Base-by-base conservation (phyloP, 768 basidiomycete genomes). In the Russula sp. region DNA sequence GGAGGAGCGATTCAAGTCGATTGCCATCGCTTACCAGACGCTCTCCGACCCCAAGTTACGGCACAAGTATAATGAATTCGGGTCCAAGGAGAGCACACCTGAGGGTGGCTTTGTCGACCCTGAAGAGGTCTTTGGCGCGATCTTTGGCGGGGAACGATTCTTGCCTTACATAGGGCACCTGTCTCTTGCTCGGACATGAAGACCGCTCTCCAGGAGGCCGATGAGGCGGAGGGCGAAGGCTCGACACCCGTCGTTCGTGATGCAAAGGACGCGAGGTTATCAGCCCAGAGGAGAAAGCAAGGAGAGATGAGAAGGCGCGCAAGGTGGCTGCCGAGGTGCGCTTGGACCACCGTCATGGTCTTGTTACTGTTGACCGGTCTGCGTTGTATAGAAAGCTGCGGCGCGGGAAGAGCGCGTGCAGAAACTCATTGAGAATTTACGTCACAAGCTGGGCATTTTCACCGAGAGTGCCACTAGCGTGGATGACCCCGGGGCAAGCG, bases 141-240 rank as follows among this genome's bases (percentile, higher is more conserved):
- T 96, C 65, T 96, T 96, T 67, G 94, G 94, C 50, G 93, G 93
- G 2, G 92, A 94, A 57, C 77, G 86, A 34, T 95, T 95, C 75
- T 76, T 86, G 50, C 86, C 91, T 2, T 91, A 95, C 71, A 94
- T 96, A 72, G 94, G 94, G 9, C 81, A 88, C 50, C 94, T 95
- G 69, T 90, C 90, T 65, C 77, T 96, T 59, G 94, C 91, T 34
- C 81, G 83, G 94, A 96, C 71, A 94, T 96, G 94, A 96, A 96
- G 78, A 82, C 88, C 2, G 94, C 92, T 5, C 75, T 95, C 71
- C 93, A 95, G 71, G 92, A 94, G 72, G 92, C 86, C 0, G 89
- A 89, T 42, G 90, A 90, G 56, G 83, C 79, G 62, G 80, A 76
- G 22, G 75, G 72, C n/a, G 75, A 73, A 49, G 71, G 66, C 32